Conservation (phyloP, 148 eudicot species). For the Beta vulgaris region DNA sequence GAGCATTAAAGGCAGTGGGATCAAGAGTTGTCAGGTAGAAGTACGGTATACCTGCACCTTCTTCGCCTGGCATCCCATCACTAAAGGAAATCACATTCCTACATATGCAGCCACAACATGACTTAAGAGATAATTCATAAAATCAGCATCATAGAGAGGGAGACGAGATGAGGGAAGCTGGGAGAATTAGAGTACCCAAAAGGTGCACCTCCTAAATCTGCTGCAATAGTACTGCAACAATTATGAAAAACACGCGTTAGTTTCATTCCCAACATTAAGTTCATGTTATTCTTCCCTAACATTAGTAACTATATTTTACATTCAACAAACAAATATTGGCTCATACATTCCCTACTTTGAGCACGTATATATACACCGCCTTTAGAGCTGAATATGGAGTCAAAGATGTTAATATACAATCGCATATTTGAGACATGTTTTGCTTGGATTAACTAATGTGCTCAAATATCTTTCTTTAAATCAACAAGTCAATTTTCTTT, state of each 20-base stretch:
- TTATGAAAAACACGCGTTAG: not conserved
- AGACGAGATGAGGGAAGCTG: not conserved
- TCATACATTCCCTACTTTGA: no score
- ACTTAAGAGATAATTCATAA: not conserved
- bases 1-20: slow-evolving; percentile 73
- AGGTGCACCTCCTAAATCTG: slow-evolving; percentile 80
- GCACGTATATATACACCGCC: no score
- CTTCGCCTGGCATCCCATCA: slow-evolving; percentile 70
- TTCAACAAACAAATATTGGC: not conserved
- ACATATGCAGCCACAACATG: slow-evolving; percentile 17
- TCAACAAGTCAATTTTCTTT: no score
- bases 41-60: slow-evolving; percentile 78
- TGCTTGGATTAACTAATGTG: no score
- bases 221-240: slow-evolving; percentile 66
- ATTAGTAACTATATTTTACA: no score
- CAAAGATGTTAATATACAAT: no score
- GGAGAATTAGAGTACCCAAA: slow-evolving; percentile 64
- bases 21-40: slow-evolving; percentile 85
- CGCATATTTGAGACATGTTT: no score
- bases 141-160: not conserved
- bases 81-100: slow-evolving; percentile 92
- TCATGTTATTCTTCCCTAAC: no score
- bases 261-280: not conserved
- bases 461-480: no score
- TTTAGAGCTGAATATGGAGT: no score